A percentile compares a stretch with the other conserved stretches of the same genome.
Conservation (phyloP, 805 yeast genomes). For the Saccharomycopsis amapae region DNA sequence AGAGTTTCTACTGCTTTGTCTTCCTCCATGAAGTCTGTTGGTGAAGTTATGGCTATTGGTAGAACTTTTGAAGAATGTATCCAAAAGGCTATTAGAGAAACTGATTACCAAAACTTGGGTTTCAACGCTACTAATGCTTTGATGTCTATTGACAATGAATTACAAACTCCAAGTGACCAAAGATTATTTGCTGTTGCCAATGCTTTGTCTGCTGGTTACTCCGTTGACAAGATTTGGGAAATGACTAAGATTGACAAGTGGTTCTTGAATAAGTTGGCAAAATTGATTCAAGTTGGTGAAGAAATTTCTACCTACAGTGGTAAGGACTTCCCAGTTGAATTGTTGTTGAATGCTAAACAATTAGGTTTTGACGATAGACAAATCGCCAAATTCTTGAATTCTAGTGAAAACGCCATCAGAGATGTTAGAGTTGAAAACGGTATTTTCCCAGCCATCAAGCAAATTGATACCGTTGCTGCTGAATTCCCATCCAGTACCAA, state of each 20-base stretch:
- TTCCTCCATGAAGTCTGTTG: constrained; percentile 96
- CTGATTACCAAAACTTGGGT: constrained; percentile 93
- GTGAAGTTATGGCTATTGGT: constrained; percentile 98
- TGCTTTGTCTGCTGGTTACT: constrained; percentile 81
- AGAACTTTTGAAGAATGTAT: constrained; percentile 96
- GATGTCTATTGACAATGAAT: constrained; percentile 85
- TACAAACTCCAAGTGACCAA: constrained; percentile 96
- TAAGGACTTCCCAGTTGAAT: constrained; percentile 53
- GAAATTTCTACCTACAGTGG: constrained; percentile 45
- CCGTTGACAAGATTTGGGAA: constrained; percentile 87
- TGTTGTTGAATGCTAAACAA: constrained; percentile 84
- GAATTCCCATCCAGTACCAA: constrained; percentile 97
- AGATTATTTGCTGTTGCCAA: constrained; percentile 95
- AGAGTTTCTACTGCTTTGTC: constrained; percentile 83
- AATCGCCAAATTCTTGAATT: constrained; percentile 78
- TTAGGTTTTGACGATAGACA: constrained; percentile 96
- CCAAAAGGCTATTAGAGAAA: constrained; percentile 94
- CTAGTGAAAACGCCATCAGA: constrained; percentile 90
- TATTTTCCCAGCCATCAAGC: constrained; percentile 86
- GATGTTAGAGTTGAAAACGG: constrained; percentile 82
- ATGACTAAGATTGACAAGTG: constrained; percentile 91
- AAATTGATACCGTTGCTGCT: constrained; percentile 97
- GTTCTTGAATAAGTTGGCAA: constrained; percentile 84
- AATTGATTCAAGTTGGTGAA: constrained; percentile 65
- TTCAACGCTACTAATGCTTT: constrained; percentile 79